These are phyloP conservation scores for Nicotiana benthamiana DNA, from an alignment of 257 asterid species.

Conservation along the genomic window DNA sequence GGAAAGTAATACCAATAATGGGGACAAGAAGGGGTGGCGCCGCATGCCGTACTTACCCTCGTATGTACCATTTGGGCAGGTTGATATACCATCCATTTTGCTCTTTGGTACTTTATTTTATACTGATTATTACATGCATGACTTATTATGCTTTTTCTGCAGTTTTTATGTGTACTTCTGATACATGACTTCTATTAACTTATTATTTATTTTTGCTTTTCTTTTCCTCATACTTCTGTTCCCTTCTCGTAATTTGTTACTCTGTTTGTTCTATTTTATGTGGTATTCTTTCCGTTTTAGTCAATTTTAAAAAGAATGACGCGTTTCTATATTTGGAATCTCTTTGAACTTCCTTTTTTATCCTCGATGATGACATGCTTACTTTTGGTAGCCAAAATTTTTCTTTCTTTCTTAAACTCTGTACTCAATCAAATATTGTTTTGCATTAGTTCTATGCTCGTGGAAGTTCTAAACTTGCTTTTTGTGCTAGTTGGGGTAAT, in stretches of 20 bases:
- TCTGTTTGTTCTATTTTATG: background rate
- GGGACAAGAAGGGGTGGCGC: constrained; percentile 61
- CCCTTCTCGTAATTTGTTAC: background rate
- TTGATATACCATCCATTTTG: constrained; percentile 13
- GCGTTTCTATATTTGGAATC: background rate
- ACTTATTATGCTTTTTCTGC: background rate
- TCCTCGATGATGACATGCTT: background rate
- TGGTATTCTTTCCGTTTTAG: background rate
- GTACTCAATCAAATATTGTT: too few species aligned
- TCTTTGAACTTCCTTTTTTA: background rate
- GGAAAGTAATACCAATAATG: constrained; percentile 24
- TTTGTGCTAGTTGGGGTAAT: background rate
- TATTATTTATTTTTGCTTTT: background rate
- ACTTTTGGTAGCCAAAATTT: background rate
- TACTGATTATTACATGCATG: constrained; percentile 1
- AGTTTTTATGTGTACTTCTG: background rate
- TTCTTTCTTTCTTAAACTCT: background rate
- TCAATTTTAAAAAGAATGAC: background rate
- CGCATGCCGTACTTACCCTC: constrained; percentile 87
- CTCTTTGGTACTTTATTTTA: background rate
- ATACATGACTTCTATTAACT: background rate
- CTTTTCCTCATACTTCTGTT: background rate
- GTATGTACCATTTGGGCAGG: constrained; percentile 97
- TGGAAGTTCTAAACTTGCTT: background rate
- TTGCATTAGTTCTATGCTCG: background rate